phyloP scores from a whole-genome alignment of 345 rosid species.

The Orychophragmus violaceus region DNA sequence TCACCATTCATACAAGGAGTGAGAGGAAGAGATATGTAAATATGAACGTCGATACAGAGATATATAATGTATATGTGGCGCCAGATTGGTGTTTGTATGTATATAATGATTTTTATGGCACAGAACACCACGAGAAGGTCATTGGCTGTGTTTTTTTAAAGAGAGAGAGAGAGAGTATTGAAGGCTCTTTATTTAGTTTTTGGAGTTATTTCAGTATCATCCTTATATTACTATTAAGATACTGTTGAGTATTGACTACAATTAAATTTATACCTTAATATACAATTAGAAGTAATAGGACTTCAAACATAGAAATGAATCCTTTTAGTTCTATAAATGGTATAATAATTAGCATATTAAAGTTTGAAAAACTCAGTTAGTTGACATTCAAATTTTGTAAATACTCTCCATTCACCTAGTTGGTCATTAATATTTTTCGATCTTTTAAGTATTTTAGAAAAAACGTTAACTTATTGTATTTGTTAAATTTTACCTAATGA shows the following conservation, averaged over 20 bases:
- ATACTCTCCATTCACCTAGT: background rate
- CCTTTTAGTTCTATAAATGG: background rate
- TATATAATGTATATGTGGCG: conserved; percentile 17
- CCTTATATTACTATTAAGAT: background rate
- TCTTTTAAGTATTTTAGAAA: background rate
- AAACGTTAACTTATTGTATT: background rate
- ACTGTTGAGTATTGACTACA: background rate
- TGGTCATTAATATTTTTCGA: background rate
- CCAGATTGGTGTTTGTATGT: conserved; percentile 29
- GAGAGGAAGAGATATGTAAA: conserved; percentile 4
- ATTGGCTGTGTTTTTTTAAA: conserved; percentile 12
- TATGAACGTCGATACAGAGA: background rate
- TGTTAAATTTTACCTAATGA: background rate
- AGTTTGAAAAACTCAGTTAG: background rate
- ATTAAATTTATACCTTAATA: background rate
- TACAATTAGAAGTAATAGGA: background rate
- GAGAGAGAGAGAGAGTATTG: conserved; percentile 7
- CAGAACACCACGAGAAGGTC: conserved; percentile 34
- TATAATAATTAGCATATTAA: background rate
- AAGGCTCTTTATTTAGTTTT: conserved; percentile 2
- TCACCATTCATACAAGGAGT: conserved; percentile 28
- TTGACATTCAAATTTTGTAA: background rate
- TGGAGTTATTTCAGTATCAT: conserved; percentile 6
- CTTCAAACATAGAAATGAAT: background rate
- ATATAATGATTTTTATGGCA: conserved; percentile 23